A percentile compares a stretch with the other conserved stretches of the same genome.
Evolutionary conservation across 768 basidiomycete species (phyloP).

Genomic region (Tephrocybe sp.): DNA sequence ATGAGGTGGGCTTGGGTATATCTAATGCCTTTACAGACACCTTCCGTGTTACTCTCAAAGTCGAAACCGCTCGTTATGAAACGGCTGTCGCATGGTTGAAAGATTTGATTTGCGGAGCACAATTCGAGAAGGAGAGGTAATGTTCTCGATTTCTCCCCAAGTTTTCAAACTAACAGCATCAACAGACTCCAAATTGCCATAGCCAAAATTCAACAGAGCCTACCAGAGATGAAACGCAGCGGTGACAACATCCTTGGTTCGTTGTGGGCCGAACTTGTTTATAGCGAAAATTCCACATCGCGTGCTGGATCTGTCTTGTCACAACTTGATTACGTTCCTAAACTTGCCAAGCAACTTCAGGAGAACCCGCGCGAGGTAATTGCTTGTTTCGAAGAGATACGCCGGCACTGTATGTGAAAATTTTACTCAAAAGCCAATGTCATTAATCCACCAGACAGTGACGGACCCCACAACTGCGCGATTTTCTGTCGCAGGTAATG

Average conservation of each 20-base stretch:
- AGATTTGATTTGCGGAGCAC: slow-evolving; percentile 71
- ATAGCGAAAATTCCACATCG: slow-evolving; percentile 66
- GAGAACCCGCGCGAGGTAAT: slow-evolving; percentile 71
- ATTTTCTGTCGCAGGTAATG: slow-evolving; percentile 88
- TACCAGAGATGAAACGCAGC: slow-evolving; percentile 90
- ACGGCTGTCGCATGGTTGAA: slow-evolving; percentile 82
- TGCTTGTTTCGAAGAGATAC: slow-evolving; percentile 70
- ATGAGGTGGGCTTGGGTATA: slow-evolving; percentile 69
- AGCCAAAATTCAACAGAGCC: slow-evolving; percentile 84
- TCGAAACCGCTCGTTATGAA: slow-evolving; percentile 78
- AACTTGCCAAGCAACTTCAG: slow-evolving; percentile 67
- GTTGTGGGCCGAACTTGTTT: slow-evolving; percentile 63
- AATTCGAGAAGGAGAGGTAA: slow-evolving; percentile 80
- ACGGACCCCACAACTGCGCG: slow-evolving; percentile 80
- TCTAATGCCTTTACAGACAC: slow-evolving; percentile 69
- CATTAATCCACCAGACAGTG: slow-evolving; percentile 44
- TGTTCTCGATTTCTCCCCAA: slow-evolving; percentile 5
- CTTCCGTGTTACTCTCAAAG: slow-evolving; percentile 76
- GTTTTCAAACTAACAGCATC: background rate
- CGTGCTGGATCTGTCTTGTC: slow-evolving; percentile 65
- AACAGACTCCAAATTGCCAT: slow-evolving; percentile 75
- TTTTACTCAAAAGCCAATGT: background rate
- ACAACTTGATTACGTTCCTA: slow-evolving; percentile 78
- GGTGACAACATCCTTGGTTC: slow-evolving; percentile 78
- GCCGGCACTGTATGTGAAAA: slow-evolving; percentile 54